Percentiles rank a stretch among this genome's conserved stretches.
phyloP scores from a whole-genome alignment of 352 stramenopile species.

The Phytophthora palmivora region DNA sequence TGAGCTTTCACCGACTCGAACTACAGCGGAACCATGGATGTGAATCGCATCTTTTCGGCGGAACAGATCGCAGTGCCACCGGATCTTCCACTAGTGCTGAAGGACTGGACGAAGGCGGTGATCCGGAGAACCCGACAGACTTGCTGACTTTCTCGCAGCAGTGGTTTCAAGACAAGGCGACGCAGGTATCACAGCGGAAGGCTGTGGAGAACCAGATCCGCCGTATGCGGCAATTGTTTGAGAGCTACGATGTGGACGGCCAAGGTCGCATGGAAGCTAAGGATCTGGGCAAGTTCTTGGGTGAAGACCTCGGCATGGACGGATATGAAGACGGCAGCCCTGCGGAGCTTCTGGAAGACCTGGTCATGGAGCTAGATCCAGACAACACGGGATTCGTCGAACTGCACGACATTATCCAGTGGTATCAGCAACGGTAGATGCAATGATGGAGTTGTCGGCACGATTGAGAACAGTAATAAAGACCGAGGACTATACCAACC shows the following conservation, averaged over 20 bases:
- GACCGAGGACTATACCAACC: not conserved
- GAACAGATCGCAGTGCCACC: slow-evolving; percentile 92
- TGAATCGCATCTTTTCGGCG: slow-evolving; percentile 93
- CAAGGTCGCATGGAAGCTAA: slow-evolving; percentile 85
- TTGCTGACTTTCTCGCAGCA: slow-evolving; percentile 84
- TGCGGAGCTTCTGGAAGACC: slow-evolving; percentile 63
- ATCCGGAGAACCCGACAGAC: slow-evolving; percentile 83
- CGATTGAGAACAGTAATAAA: no score
- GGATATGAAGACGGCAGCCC: slow-evolving; percentile 61
- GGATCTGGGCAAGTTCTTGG: slow-evolving; percentile 69
- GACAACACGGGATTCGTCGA: slow-evolving; percentile 87
- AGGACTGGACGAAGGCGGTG: slow-evolving; percentile 93
- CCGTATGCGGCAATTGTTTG: slow-evolving; percentile 76
- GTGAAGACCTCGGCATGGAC: slow-evolving; percentile 66
- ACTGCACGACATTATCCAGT: slow-evolving; percentile 84
- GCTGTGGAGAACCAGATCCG: slow-evolving; percentile 69
- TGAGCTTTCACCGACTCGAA: not conserved
- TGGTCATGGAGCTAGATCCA: slow-evolving; percentile 69
- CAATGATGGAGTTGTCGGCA: no score
- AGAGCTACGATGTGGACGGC: slow-evolving; percentile 82
- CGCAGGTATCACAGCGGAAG: slow-evolving; percentile 65
- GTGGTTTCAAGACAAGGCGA: slow-evolving; percentile 87
- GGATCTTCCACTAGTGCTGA: slow-evolving; percentile 87
- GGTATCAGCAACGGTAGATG: slow-evolving; percentile 70
- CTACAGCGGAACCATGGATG: slow-evolving; percentile 67